These are phyloP conservation scores for cucumber (Cucumis sativus) DNA, from an alignment of 306 rosid genomes.

Conservation along the genomic window DNA sequence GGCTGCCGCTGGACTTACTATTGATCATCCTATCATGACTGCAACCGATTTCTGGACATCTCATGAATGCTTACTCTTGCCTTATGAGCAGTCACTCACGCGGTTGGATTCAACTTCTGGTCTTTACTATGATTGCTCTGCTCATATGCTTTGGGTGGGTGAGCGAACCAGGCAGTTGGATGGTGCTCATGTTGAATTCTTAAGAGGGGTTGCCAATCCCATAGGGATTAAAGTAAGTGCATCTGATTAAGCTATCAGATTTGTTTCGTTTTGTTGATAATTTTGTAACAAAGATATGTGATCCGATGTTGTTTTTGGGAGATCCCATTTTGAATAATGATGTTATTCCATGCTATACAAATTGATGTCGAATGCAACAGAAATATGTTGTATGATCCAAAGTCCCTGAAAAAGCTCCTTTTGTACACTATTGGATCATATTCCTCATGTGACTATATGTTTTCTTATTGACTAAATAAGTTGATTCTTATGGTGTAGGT, in stretches of 20 bases:
- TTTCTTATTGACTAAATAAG: background rate
- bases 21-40: conserved; percentile 90
- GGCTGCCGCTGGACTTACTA: conserved; percentile 96
- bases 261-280: background rate
- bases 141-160: conserved; percentile 95
- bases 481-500: conserved; percentile 36
- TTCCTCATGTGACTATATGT: background rate
- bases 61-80: conserved; percentile 87
- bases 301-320: background rate
- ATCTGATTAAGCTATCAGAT: background rate
- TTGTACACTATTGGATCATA: background rate
- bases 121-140: conserved; percentile 87
- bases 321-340: background rate
- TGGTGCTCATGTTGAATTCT: conserved; percentile 93
- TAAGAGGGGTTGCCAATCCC: conserved; percentile 94
- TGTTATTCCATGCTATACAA: background rate
- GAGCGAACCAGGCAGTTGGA: conserved; percentile 94
- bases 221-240: conserved; percentile 82
- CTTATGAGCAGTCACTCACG: conserved; percentile 90
- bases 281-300: background rate
- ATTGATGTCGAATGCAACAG: background rate
- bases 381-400: background rate
- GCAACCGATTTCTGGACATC: conserved; percentile 99
- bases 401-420: background rate
- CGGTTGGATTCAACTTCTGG: conserved; percentile 98